A percentile compares a stretch with the other conserved stretches of the same genome.
These are phyloP conservation scores for Acanthamoeba lenticulata DNA, from an alignment of 208 protist species.

Conservation along the genomic window DNA sequence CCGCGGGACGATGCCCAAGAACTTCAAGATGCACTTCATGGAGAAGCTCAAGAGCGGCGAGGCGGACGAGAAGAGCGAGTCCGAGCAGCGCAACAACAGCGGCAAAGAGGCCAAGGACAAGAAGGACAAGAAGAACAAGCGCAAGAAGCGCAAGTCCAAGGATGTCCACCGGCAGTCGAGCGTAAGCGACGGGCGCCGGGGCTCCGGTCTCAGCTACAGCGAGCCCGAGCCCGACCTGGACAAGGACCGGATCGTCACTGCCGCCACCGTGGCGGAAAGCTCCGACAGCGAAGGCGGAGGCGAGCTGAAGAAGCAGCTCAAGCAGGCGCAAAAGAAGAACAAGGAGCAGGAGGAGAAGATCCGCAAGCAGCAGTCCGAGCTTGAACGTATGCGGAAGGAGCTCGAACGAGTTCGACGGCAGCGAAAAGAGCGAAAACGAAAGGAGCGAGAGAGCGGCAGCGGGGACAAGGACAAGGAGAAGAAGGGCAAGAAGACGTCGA, in stretches of 20 bases:
- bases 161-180: neutral
- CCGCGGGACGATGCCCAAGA: slow-evolving; percentile 33
- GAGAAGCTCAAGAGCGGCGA: neutral
- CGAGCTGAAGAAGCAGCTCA: slow-evolving; percentile 22
- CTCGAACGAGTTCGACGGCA: slow-evolving; percentile 33
- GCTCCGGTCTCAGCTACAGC: slow-evolving; percentile 15
- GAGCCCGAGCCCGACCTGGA: neutral
- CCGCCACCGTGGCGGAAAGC: neutral
- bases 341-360: slow-evolving; percentile 45
- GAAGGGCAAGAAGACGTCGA: neutral
- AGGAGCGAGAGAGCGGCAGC: neutral
- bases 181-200: neutral
- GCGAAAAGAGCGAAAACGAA: slow-evolving; percentile 22
- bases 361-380: slow-evolving; percentile 3
- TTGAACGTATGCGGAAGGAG: slow-evolving; percentile 39
- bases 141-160: neutral
- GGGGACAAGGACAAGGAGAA: neutral
- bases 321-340: slow-evolving; percentile 39
- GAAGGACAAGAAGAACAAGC: neutral
- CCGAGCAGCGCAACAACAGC: too few species aligned
- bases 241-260: neutral
- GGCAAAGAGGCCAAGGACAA: neutral
- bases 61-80: too few species aligned
- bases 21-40: slow-evolving; percentile 59
- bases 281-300: neutral